Base-by-base conservation (phyloP, 2,329 filamentous ascomycete genomes). In the Scleromitrula shiraiana region DNA sequence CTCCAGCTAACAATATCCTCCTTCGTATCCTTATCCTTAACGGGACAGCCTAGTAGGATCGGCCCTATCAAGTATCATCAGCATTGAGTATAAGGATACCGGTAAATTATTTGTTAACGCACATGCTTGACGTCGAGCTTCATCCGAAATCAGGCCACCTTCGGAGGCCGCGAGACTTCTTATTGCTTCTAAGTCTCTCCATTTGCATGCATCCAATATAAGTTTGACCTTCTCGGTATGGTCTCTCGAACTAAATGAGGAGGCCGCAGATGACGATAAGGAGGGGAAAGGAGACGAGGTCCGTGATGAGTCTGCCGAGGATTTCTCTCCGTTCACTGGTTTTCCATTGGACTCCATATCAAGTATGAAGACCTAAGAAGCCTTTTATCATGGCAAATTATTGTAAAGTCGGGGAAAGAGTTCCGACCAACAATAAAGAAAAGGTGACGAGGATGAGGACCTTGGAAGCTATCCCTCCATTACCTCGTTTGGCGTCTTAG, bases 91-190 rank as follows among this genome's bases (percentile, higher is more conserved):
- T 8, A n/a, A 10, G 30, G 20, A 6, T 19, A 5, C n/a, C 19
- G 10, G 10, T n/a, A 1, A 20, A 20, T 17, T 10, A 22, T 20
- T 7, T 22, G 29, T 17, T 22, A 17, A 78, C 86, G 68, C 77
- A 94, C 91, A 96, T 57, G 87, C 88, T 65, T 72, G 70, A 61
- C 78, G 77, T 56, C 90, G 83, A 53, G 93, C 66, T 23, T 72
- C 68, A 63, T 89, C 84, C 17, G 72, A 74, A 48, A 88, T 62
- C 53, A 88, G 74, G 15, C 85, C 85, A n/a, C 81, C 83, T 45
- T 71, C 67, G 1, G 79, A 78, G 43, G 76, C 74, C 32, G 84
- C 83, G 51, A 85, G 69, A 10, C 60, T 60, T 51, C 76, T 71
- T 47, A 89, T 71, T 36, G 68, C 66, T 29, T 72, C 65, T 29